A percentile compares a stretch with the other conserved stretches of the same genome.
Evolutionary conservation across 2,329 filamentous ascomycete genomes (phyloP).

Genomic region (Paecilomyces niveus): DNA sequence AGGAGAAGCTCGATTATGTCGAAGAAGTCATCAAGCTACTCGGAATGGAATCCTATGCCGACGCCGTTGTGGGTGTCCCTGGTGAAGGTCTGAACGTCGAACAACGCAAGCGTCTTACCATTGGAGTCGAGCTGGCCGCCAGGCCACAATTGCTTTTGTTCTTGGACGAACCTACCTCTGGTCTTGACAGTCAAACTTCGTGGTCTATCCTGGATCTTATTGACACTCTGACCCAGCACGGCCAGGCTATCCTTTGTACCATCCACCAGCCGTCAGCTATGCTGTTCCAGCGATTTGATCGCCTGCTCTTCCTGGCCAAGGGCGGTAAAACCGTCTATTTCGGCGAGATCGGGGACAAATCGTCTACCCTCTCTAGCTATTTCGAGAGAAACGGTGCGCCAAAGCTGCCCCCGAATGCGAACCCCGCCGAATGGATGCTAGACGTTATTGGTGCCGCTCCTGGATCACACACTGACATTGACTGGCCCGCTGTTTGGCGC

Average conservation of each 20-base stretch:
- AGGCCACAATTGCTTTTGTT: constrained; percentile 55
- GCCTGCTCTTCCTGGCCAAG: constrained; percentile 68
- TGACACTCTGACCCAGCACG: constrained; percentile 49
- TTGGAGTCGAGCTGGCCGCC: constrained; percentile 53
- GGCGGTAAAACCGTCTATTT: constrained; percentile 77
- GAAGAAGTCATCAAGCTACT: constrained; percentile 55
- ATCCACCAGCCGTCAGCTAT: constrained; percentile 51
- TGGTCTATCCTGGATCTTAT: constrained; percentile 59
- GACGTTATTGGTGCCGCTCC: constrained; percentile 49
- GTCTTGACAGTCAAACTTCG: constrained; percentile 57
- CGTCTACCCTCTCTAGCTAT: constrained; percentile 61
- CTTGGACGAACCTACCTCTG: constrained; percentile 54
- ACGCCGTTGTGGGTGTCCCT: constrained; percentile 72
- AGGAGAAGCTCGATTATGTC: constrained; percentile 77
- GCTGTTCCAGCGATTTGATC: constrained; percentile 56
- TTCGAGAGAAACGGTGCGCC: constrained; percentile 67
- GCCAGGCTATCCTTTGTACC: constrained; percentile 50
- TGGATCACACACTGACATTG: constrained; percentile 50
- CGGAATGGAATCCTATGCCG: constrained; percentile 77
- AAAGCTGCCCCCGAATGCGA: constrained; percentile 59
- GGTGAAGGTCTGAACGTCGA: constrained; percentile 63
- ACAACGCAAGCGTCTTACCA: constrained; percentile 56
- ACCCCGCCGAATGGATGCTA: constrained; percentile 60
- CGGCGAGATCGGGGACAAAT: constrained; percentile 68
- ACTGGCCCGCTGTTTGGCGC: constrained; percentile 58